Evolutionary conservation across 140 eudicot genomes (phyloP), one percentile per base, ranked within the genome.

Genomic region (Stevia rebaudiana): DNA sequence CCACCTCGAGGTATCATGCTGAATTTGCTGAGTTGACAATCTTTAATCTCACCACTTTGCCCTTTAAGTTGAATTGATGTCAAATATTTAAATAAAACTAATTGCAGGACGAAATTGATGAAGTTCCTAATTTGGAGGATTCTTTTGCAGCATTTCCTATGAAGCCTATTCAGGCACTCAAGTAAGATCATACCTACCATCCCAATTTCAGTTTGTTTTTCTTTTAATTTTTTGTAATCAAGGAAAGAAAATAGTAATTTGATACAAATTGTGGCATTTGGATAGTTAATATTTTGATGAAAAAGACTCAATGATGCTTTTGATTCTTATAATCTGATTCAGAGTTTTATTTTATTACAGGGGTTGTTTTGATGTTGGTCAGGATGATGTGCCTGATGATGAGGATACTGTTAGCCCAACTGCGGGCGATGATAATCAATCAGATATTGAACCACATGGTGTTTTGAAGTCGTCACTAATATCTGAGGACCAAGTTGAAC

Each of bases 111-210:
- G 95, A 79, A 51, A 77, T 82, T 54, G 65, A 81, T 65, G 92
- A 84, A 56, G 67, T 79, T 65, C 85, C 81, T 61, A 80, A 72
- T 56, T 59, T 91, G 89, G 98, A 87, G 78, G 76, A 65, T 70
- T 82, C 98, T 1, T 83, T 91, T 68, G 95, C 89, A 72, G 74
- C 89, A 33, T 91, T 91, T 79, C 98, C 98, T 62, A 83, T 87
- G 50, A 89, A 91, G 77, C 95, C 98, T 67, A 82, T 91, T 37
- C 95, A 85, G 78, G 98, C 98, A 39, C 96, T 91, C 76, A 91
- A 91, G 98, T 91, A 87, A 58, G 80, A 28, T 75, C 65, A 41
- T 49, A 56, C 5, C 6, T 64, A 49, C 55, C 75, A 15, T 68
- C 55, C 17, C 11, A 43, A 51, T 56, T 57, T 13, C 41, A 4